phyloP scores from a whole-genome alignment of 1,284 basidiomycete genomes.

The Marasmius sp. region DNA sequence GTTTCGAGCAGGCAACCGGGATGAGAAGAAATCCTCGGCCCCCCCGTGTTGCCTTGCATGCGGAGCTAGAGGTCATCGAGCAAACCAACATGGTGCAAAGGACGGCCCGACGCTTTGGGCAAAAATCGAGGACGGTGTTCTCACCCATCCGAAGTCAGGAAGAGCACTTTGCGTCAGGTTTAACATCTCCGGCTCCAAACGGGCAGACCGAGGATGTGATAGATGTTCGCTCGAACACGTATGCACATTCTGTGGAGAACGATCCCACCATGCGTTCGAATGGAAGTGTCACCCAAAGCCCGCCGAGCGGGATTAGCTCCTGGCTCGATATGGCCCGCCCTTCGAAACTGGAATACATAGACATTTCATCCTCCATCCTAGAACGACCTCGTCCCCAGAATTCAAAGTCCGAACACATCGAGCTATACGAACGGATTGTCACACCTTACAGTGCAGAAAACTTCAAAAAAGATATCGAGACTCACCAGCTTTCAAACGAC shows the following conservation, averaged over 20 bases:
- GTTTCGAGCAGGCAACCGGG: too few relatives aligned
- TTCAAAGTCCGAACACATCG: not conserved
- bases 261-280: not conserved
- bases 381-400: not conserved
- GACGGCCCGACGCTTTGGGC: not conserved
- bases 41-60: too few relatives aligned
- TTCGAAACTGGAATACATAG: not conserved
- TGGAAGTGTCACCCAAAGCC: not conserved
- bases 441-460: not conserved
- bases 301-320: not conserved
- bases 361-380: not conserved
- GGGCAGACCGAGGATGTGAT: not conserved
- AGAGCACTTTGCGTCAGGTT: not conserved
- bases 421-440: not conserved
- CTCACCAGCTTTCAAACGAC: too few relatives aligned
- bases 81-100: too few relatives aligned
- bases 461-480: too few relatives aligned
- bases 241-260: not conserved
- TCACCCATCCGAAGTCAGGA: not conserved
- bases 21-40: too few relatives aligned
- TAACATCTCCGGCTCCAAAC: not conserved
- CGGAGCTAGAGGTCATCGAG: too few relatives aligned
- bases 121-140: not conserved
- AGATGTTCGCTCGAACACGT: not conserved
- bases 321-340: not conserved